Conservation (phyloP, 805 yeast genomes). For the Metschnikowia shivogae region DNA sequence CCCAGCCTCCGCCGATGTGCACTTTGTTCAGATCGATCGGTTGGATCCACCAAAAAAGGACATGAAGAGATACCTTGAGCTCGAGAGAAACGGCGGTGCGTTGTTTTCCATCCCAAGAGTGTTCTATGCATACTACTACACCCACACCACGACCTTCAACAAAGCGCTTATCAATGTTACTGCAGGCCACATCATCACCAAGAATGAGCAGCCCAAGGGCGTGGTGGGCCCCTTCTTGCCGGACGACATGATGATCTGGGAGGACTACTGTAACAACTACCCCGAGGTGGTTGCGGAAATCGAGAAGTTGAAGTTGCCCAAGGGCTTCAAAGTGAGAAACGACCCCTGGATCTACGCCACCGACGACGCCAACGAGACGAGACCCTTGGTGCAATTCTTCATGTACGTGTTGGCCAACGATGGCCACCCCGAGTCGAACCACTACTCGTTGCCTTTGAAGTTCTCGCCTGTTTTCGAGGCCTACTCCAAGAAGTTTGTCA, state of each 20-base stretch:
- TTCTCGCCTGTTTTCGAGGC: conserved; percentile 72
- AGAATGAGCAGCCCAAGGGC: conserved; percentile 53
- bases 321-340: conserved; percentile 49
- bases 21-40: conserved; percentile 64
- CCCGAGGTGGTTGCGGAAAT: conserved; percentile 62
- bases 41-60: conserved; percentile 76
- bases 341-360: conserved; percentile 91
- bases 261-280: conserved; percentile 46
- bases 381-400: conserved; percentile 67
- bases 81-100: conserved; percentile 48
- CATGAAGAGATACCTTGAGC: conserved; percentile 62
- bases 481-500: conserved; percentile 53
- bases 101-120: conserved; percentile 65
- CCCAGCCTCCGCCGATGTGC: conserved; percentile 50
- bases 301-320: conserved; percentile 62
- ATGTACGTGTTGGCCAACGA: conserved; percentile 66
- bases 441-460: conserved; percentile 68
- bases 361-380: conserved; percentile 55
- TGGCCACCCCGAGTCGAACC: conserved; percentile 67
- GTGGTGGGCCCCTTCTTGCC: conserved; percentile 69
- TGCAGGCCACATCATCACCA: conserved; percentile 57
- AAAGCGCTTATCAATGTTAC: conserved; percentile 70
- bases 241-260: conserved; percentile 56
- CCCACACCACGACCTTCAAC: conserved; percentile 50
- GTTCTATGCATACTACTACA: conserved; percentile 64